phyloP scores from a whole-genome alignment of 1,284 basidiomycete species.

The Spongispora temasekensis region DNA sequence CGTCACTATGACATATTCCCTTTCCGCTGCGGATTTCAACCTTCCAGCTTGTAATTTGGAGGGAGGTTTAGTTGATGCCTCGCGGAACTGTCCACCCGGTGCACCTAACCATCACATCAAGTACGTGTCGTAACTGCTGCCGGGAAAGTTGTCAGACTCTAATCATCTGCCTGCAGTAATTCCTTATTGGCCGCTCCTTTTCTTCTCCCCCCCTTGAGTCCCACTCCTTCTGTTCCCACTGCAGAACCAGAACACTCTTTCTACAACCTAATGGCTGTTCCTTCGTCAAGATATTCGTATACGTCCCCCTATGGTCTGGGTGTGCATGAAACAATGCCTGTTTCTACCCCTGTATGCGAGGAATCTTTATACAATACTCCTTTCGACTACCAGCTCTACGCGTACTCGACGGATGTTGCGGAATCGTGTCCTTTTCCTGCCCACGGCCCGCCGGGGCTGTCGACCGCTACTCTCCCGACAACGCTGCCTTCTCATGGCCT shows the following conservation, averaged over 20 bases:
- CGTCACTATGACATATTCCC: background rate
- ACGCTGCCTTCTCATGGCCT: background rate
- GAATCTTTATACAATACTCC: background rate
- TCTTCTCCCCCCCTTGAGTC: background rate
- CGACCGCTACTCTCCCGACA: background rate
- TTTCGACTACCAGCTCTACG: background rate
- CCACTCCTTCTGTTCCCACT: background rate
- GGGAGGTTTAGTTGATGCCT: background rate
- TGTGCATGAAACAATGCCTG: background rate
- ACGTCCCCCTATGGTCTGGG: background rate
- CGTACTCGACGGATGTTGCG: background rate
- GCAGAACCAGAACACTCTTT: background rate
- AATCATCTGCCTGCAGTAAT: background rate
- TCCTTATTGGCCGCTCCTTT: too few species aligned
- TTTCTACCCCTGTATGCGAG: background rate
- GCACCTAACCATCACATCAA: background rate
- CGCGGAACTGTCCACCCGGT: background rate
- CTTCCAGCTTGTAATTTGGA: background rate
- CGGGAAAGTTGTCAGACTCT: background rate
- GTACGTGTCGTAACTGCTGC: constrained; percentile 9
- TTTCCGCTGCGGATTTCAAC: background rate
- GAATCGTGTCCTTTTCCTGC: background rate
- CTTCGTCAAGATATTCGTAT: background rate
- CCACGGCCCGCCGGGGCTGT: background rate
- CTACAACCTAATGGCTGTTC: background rate